Base-by-base conservation (phyloP, 192 early-diverging fungal species). In the Dimargaris cristalligena region DNA sequence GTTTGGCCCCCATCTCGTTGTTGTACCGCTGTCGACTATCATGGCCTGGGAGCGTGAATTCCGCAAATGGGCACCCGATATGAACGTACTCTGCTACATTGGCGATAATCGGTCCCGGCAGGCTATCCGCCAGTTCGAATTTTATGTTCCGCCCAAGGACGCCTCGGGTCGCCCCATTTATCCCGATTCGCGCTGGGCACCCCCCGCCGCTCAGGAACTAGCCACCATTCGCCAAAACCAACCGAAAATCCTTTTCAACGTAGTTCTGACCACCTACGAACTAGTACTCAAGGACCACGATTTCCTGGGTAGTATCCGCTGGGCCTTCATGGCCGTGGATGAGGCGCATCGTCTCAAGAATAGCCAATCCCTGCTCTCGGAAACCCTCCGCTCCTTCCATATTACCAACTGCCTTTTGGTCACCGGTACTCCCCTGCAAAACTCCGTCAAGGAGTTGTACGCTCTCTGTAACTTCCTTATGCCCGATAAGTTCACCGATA, bases 311-410 rank as follows among this genome's bases (percentile, higher is more conserved):
- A 62, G 62, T 35, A 89, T 97, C 63, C 81, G 82, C 46, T 99
- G 97, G 97, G 82, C 83, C 32, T 93, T 88, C 63, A 66, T 99
- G 44, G 89, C 88, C 0, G 92, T 99, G 0, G 97, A 99, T 60
- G 97, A 99, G 70, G 97, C 97, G 4, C 97, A 99, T 69, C 81
- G 94, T 18, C 77, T 99, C 44, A 99, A 99, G 66, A 99, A 97
- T 67, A 78, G 81, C 30, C 86, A 89, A 60, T 95, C 92, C 2
- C 88, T 91, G 66, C 75, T 97, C n/a, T 88, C 97, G 65, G 89
- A 95, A 66, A 85, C 87, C 20, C 74, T 99, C 25, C 79, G 81
- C 58, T 80, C 82, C 22, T 99, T 95, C 71, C 70, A 82, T 62
- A 92, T 89, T 4, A 76, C 78, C 18, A 97, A 95, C 63, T 83